Evolutionary conservation across 352 stramenopile species (phyloP), one percentile per base, ranked within the genome.

Genomic region (Phytophthora sp.): DNA sequence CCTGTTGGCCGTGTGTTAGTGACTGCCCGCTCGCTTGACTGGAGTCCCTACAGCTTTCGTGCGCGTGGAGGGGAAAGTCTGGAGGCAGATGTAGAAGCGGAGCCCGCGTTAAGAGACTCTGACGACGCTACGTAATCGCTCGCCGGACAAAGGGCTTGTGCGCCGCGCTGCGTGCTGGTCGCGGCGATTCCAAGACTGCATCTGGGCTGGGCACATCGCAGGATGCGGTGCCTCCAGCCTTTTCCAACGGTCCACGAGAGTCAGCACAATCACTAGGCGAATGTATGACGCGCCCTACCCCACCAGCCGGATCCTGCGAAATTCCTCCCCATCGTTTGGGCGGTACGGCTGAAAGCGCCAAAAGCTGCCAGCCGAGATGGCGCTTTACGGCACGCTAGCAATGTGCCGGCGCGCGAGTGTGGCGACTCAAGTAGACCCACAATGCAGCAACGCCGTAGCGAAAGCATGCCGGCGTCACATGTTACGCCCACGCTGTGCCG

Each of bases 101-200:
- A 46, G 51, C 11, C 34, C 26, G 54, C 24, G 60, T 65, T 45
- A 49, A 57, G 26, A 56, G 61, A 55, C 50, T 66, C 42, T 46
- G 39, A 67, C 28, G 61, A 27, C 18, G 48, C 37, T 69, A 60
- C 54, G 53, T 69, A 60, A 69, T 64, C n/a, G n/a, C n/a, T n/a
- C n/a, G n/a, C n/a, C 60, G 45, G 43, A 50, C 27, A 57, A 63
- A 42, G 38, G 11, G 18, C 26, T 21, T 26, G 23, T 49, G 39
- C 52, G 38, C 5, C 20, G 18, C 18, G 42, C 18, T 13, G 5
- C 45, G 54, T 18, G 41, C 46, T 66, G 61, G 54, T 51, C 44
- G 45, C 35, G 18, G 50, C 38, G 53, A 64, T 69, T 69, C 60
- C 53, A 9, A 11, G 31, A 64, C 28, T 60, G 54, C 54, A 60